Conservation (phyloP, 768 basidiomycete species). For the Lentinula aciculospora region DNA sequence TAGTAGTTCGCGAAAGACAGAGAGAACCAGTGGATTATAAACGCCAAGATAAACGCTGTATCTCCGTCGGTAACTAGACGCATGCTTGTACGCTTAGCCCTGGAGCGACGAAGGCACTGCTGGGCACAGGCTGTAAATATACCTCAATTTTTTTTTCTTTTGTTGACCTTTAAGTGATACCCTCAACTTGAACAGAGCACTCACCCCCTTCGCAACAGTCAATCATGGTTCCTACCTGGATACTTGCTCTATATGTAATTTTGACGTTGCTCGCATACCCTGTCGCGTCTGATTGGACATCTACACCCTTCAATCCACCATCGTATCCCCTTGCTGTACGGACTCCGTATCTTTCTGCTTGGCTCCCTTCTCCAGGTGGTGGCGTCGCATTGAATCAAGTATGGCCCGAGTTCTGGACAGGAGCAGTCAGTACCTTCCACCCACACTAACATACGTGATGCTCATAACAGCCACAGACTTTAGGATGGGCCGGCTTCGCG, state of each 20-base stretch:
- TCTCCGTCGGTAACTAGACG: no score
- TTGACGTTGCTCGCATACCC: background rate
- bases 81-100: no score
- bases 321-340: conserved; percentile 6
- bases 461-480: conserved; percentile 21
- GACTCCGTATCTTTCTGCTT: conserved; percentile 6
- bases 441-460: background rate
- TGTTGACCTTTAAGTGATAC: no score
- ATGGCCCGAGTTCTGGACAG: conserved; percentile 51
- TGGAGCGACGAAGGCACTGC: no score
- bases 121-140: background rate
- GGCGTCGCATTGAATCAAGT: conserved; percentile 4
- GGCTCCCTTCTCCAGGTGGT: background rate
- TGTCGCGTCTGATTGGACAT: conserved; percentile 1
- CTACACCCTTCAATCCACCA: conserved; percentile 4
- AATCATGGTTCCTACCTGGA: background rate
- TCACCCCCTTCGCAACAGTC: background rate
- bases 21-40: no score
- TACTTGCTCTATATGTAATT: background rate
- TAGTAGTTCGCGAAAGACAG: no score
- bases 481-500: conserved; percentile 47
- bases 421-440: conserved; percentile 22
- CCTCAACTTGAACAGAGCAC: background rate
- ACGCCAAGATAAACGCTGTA: no score
- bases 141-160: no score